Evolutionary conservation across 2,329 filamentous ascomycete species (phyloP).

Genomic region (Aspergillus melleus): DNA sequence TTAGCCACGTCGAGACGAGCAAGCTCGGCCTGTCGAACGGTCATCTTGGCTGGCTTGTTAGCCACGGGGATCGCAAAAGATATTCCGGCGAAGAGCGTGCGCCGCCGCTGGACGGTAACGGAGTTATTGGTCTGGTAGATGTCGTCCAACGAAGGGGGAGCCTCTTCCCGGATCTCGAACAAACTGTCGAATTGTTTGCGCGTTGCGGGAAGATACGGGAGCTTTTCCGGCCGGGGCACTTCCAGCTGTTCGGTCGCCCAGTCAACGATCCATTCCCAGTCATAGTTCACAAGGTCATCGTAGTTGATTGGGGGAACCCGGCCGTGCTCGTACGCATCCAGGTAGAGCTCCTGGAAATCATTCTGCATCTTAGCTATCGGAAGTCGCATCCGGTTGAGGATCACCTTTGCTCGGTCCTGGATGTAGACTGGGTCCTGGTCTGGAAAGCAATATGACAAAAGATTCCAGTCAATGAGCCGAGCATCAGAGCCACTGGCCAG

Average conservation of each 20-base stretch:
- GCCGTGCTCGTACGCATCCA: slow-evolving; percentile 45
- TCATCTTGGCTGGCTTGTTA: slow-evolving; percentile 7
- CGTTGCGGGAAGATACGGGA: slow-evolving; percentile 46
- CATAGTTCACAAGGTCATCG: slow-evolving; percentile 43
- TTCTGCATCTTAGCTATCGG: slow-evolving; percentile 46
- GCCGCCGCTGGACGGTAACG: slow-evolving; percentile 36
- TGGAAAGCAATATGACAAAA: slow-evolving; percentile 46
- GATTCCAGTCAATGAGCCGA: slow-evolving; percentile 45
- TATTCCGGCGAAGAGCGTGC: slow-evolving; percentile 32
- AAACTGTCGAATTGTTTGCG: slow-evolving; percentile 42
- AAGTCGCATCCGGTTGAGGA: slow-evolving; percentile 39
- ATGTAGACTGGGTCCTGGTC: slow-evolving; percentile 40
- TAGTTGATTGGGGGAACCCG: slow-evolving; percentile 48
- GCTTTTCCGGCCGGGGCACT: slow-evolving; percentile 35
- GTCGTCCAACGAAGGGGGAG: slow-evolving; percentile 33
- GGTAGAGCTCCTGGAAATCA: slow-evolving; percentile 48
- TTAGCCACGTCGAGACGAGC: slow-evolving; percentile 40
- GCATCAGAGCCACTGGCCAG: slow-evolving; percentile 47
- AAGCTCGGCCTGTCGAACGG: slow-evolving; percentile 19
- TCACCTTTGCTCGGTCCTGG: slow-evolving; percentile 36
- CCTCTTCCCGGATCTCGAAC: slow-evolving; percentile 42
- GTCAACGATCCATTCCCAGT: slow-evolving; percentile 48
- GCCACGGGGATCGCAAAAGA: slow-evolving; percentile 36
- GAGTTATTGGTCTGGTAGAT: slow-evolving; percentile 33
- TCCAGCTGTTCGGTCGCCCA: slow-evolving; percentile 48